Base-by-base conservation (phyloP, 148 eudicot genomes). In the Cornus kousa region DNA sequence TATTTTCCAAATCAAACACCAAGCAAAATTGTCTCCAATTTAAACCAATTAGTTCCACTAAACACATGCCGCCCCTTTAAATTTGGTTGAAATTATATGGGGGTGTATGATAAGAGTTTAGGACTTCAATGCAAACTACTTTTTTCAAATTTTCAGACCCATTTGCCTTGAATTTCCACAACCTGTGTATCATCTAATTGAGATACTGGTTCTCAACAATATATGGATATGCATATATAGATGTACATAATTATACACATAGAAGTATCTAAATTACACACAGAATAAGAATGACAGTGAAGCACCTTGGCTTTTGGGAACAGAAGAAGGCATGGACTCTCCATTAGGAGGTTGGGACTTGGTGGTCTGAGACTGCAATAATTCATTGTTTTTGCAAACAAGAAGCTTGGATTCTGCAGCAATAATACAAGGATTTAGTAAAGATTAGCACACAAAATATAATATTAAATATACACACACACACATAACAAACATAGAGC, bases 291-390 rank as follows among this genome's bases (percentile, higher is more conserved):
- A 2, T 60, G 1, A 65, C 19, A 9, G 46, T 43, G 66, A n/a
- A n/a, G 66, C 79, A 88, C 93, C 87, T 82, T 83, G 86, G 81
- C 91, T 90, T 78, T 80, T 85, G 67, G 91, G 93, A 17, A 82
- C 67, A 53, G 90, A 78, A 53, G 90, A 78, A 2, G 78, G 37
- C 16, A 71, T 65, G 50, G 87, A 87, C 68, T 76, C 80, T 32
- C 80, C 73, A 14, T 69, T 76, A 72, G 83, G 85, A 5, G 67
- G 67, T 48, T 73, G 17, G 73, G 40, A 53, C 59, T 81, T 32
- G 74, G 50, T 74, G 79, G 80, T 64, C 39, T 35, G 11, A 59
- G 79, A 65, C 48, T 67, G 78, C 64, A 76, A 50, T 35, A 74
- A 22, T 5, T 67, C 74, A 62, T 43, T 71, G 4, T 84, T 82